Percentiles rank a stretch among this genome's conserved stretches.
phyloP scores from a whole-genome alignment of 179 eudicot genomes.

The Corrigiola litoralis region DNA sequence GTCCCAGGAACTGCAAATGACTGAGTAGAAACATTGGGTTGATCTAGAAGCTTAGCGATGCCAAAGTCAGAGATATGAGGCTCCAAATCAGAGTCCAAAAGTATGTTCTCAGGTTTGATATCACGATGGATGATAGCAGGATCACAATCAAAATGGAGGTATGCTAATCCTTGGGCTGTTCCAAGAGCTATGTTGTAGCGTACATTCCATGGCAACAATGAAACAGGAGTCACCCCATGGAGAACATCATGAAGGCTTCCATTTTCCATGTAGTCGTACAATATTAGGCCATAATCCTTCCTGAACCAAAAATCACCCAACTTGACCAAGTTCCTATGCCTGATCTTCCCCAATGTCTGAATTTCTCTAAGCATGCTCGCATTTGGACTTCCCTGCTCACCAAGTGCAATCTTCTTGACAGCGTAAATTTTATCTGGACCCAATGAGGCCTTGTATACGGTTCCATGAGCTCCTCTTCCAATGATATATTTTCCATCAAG shows the following conservation, averaged over 20 bases:
- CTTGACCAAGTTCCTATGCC: slow-evolving; percentile 54
- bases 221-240: slow-evolving; percentile 32
- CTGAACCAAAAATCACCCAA: slow-evolving; percentile 49
- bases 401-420: slow-evolving; percentile 47
- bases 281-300: slow-evolving; percentile 49
- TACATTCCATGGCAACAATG: slow-evolving; percentile 41
- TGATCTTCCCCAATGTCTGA: slow-evolving; percentile 54
- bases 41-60: slow-evolving; percentile 58
- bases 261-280: slow-evolving; percentile 19
- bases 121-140: slow-evolving; percentile 65
- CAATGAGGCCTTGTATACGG: slow-evolving; percentile 50
- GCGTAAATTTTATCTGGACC: slow-evolving; percentile 46
- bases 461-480: slow-evolving; percentile 73
- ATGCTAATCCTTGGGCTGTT: slow-evolving; percentile 53
- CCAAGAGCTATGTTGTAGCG: slow-evolving; percentile 28
- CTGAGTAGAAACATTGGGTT: slow-evolving; percentile 24
- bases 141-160: slow-evolving; percentile 62
- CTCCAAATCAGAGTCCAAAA: slow-evolving; percentile 4
- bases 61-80: slow-evolving; percentile 44
- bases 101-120: slow-evolving; percentile 61
- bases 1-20: slow-evolving; percentile 14
- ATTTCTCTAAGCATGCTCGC: slow-evolving; percentile 58
- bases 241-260: slow-evolving; percentile 67
- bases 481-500: slow-evolving; percentile 43
- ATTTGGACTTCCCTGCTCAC: slow-evolving; percentile 27